Base-by-base conservation (phyloP, 2,329 filamentous ascomycete species). In the Alternaria viburni region DNA sequence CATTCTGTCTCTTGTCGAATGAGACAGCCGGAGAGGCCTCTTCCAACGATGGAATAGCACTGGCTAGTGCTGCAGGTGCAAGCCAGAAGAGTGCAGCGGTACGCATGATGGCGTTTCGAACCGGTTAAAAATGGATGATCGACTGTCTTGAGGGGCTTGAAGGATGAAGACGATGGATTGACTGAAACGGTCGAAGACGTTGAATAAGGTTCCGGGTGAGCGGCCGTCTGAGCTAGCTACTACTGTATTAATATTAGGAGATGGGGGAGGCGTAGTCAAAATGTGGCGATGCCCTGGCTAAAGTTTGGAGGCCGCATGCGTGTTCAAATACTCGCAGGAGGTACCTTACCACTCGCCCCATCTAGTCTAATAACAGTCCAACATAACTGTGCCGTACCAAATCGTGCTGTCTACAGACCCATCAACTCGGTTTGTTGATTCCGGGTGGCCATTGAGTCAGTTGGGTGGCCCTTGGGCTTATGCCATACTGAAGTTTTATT, bases 1-100 rank as follows among this genome's bases (percentile, higher is more conserved):
- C 41, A 45, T 69, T 69, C 13, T 68, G 63, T 55, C 68, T 67
- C 43, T 68, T 69, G 56, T 73, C 69, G 26, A 71, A 69, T 10
- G 66, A 57, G 12, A 52, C 43, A 13, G 54, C 44, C 13, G 65
- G 25, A 44, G 59, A 55, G 17, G 36, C 4, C 26, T 62, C 64
- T 41, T 67, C 66, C 6, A 58, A 21, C 2, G 57, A 21, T 9
- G 68, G 69, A 57, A 71, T 65, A 32, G 62, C 70, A 58, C 67
- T 64, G 15, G 69, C 68, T 41, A 70, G 51, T 28, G 61, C 65
- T 43, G 52, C 47, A 51, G 69, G 64, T 12, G 66, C 55, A 49
- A 73, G 57, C 59, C 66, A 68, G 25, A 73, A 47, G 51, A 72
- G 30, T 63, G 61, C 57, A 56, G 65, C 54, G 25, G 67, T 64